Evolutionary conservation across 306 rosid genomes (phyloP).

Genomic region (Quercus aquifolioides): DNA sequence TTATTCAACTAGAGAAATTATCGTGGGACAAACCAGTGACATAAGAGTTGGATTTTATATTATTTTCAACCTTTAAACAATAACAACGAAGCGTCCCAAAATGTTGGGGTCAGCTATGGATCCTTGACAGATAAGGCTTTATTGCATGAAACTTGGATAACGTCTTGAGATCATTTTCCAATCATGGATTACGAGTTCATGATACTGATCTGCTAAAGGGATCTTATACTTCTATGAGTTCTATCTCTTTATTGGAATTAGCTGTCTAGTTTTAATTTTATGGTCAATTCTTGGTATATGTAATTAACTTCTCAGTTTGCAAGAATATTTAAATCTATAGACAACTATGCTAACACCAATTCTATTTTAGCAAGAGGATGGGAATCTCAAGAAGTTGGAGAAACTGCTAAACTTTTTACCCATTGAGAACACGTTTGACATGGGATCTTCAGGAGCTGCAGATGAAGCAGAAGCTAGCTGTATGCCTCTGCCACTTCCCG

Average conservation of each 20-base stretch:
- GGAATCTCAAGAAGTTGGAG: constrained; percentile 34
- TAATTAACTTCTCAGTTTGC: constrained; percentile 5
- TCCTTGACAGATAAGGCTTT: neutral
- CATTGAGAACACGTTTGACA: constrained; percentile 22
- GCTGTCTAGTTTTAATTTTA: constrained; percentile 17
- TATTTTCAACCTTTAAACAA: neutral
- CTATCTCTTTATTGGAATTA: neutral
- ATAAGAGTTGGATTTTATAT: neutral
- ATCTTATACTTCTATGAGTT: neutral
- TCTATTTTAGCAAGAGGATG: constrained; percentile 45
- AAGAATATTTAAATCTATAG: constrained; percentile 2
- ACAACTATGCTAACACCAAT: constrained; percentile 18
- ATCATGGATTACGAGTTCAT: neutral
- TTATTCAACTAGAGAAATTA: neutral
- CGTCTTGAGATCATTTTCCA: neutral
- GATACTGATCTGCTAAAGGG: constrained; percentile 19
- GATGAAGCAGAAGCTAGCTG: constrained; percentile 35
- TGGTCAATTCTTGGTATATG: constrained; percentile 10
- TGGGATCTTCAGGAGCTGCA: constrained; percentile 31
- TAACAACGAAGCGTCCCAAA: neutral
- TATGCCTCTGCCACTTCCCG: constrained; percentile 33
- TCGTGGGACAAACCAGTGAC: neutral
- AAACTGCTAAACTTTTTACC: constrained; percentile 45
- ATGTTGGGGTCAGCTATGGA: no score
- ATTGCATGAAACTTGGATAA: neutral